phyloP scores from a whole-genome alignment of 2,329 filamentous ascomycete species.

The Intubia oerlemansii region DNA sequence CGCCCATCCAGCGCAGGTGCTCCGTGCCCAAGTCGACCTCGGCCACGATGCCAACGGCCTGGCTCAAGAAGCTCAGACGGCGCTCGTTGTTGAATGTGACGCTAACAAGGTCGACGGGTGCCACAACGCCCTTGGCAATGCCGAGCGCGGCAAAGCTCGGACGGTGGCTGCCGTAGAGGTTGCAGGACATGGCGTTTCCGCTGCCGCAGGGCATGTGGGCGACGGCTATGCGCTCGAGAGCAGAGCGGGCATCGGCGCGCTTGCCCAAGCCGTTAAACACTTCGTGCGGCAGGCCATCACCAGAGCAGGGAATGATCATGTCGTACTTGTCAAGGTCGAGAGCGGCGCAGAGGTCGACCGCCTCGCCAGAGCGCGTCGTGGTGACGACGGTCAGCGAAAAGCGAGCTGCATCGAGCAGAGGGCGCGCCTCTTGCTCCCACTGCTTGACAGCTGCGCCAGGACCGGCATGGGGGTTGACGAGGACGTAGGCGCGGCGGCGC shows the following conservation, averaged over 20 bases:
- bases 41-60: slow-evolving; percentile 74
- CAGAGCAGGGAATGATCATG: slow-evolving; percentile 72
- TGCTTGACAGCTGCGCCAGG: slow-evolving; percentile 53
- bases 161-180: slow-evolving; percentile 62
- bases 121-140: slow-evolving; percentile 73
- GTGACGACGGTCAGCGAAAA: slow-evolving; percentile 54
- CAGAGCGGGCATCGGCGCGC: slow-evolving; percentile 51
- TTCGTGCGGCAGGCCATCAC: slow-evolving; percentile 80
- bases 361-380: slow-evolving; percentile 57
- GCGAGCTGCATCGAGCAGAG: slow-evolving; percentile 62
- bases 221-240: slow-evolving; percentile 58
- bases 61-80: slow-evolving; percentile 73
- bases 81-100: slow-evolving; percentile 62
- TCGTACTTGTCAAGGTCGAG: slow-evolving; percentile 67
- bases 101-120: slow-evolving; percentile 66
- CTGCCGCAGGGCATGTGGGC: slow-evolving; percentile 81
- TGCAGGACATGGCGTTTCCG: slow-evolving; percentile 84
- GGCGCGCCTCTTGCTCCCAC: slow-evolving; percentile 56
- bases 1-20: slow-evolving; percentile 81
- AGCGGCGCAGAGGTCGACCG: slow-evolving; percentile 50
- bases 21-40: slow-evolving; percentile 83
- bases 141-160: slow-evolving; percentile 58
- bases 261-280: slow-evolving; percentile 82
- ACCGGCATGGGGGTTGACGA: slow-evolving; percentile 82
- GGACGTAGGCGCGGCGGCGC: slow-evolving; percentile 61